Evolutionary conservation across 352 stramenopile genomes (phyloP).

Genomic region (Pythium sp.): DNA sequence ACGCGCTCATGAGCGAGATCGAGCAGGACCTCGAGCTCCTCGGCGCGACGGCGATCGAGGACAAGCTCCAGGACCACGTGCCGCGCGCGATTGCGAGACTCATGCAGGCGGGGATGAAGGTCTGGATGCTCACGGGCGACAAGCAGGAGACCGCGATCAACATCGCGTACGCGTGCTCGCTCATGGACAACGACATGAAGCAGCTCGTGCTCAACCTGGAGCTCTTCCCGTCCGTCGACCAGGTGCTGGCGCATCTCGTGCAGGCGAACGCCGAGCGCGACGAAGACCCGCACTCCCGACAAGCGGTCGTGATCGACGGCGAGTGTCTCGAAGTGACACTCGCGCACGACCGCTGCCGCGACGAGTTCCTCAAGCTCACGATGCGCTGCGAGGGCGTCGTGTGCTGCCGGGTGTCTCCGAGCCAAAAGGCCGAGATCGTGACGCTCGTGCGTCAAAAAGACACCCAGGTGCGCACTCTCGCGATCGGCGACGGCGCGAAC

Average conservation of each 20-base stretch:
- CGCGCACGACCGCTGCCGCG: slow-evolving; percentile 43
- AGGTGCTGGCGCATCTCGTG: slow-evolving; percentile 31
- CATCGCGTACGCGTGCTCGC: slow-evolving; percentile 88
- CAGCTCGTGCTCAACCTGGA: slow-evolving; percentile 68
- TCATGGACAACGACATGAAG: slow-evolving; percentile 88
- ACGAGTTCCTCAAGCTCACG: slow-evolving; percentile 68
- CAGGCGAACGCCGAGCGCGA: slow-evolving; percentile 32
- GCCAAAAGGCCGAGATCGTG: slow-evolving; percentile 81
- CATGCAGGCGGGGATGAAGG: slow-evolving; percentile 83
- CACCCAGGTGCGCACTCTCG: slow-evolving; percentile 63
- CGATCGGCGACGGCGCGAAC: slow-evolving; percentile 93
- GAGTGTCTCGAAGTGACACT: slow-evolving; percentile 67
- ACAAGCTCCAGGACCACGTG: slow-evolving; percentile 91
- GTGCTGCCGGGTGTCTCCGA: slow-evolving; percentile 79
- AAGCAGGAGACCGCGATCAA: slow-evolving; percentile 95
- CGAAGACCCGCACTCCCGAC: slow-evolving; percentile 24
- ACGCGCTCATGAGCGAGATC: slow-evolving; percentile 71
- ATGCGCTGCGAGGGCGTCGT: slow-evolving; percentile 76
- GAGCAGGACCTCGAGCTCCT: slow-evolving; percentile 81
- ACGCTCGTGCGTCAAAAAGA: slow-evolving; percentile 53
- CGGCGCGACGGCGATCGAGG: slow-evolving; percentile 91
- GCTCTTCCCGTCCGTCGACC: slow-evolving; percentile 47
- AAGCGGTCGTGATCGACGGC: slow-evolving; percentile 68
- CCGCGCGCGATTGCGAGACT: slow-evolving; percentile 86
- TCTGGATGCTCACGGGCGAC: slow-evolving; percentile 96